Percentiles rank a stretch among this genome's conserved stretches.
Conservation (phyloP, 2,329 filamentous ascomycete genomes). For the Aspergillus hiratsukae region DNA sequence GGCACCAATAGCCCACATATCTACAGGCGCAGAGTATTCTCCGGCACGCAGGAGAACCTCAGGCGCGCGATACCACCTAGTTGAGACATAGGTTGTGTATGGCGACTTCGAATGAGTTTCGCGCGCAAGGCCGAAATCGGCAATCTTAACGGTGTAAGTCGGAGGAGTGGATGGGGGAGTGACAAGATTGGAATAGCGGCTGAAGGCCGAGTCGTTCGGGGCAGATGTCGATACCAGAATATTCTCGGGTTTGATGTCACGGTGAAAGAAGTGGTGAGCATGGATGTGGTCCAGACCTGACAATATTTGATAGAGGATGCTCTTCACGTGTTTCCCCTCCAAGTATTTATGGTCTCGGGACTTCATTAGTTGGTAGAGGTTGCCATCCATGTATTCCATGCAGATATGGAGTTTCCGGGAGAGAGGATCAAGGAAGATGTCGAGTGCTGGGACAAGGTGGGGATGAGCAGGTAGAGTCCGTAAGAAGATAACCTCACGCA, state of each 20-base stretch:
- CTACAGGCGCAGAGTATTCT: slow-evolving; percentile 94
- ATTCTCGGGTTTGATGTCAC: slow-evolving; percentile 98
- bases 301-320: slow-evolving; percentile 95
- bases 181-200: slow-evolving; percentile 86
- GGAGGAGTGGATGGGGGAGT: slow-evolving; percentile 94
- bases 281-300: slow-evolving; percentile 96
- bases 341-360: slow-evolving; percentile 91
- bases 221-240: slow-evolving; percentile 92
- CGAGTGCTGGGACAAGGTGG: slow-evolving; percentile 92
- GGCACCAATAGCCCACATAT: slow-evolving; percentile 96
- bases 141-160: slow-evolving; percentile 94
- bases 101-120: slow-evolving; percentile 95
- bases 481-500: slow-evolving; percentile 95
- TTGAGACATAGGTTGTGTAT: slow-evolving; percentile 98
- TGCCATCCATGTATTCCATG: slow-evolving; percentile 99
- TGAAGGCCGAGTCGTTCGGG: slow-evolving; percentile 82
- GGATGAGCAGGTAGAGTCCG: slow-evolving; percentile 80
- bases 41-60: slow-evolving; percentile 91
- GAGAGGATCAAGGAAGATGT: slow-evolving; percentile 96
- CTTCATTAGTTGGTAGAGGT: slow-evolving; percentile 98
- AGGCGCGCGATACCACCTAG: slow-evolving; percentile 89
- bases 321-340: slow-evolving; percentile 89
- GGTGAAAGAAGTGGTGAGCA: slow-evolving; percentile 94
- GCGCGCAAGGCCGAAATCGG: slow-evolving; percentile 94
- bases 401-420: slow-evolving; percentile 95